Conservation (phyloP, 345 rosid genomes). For the Murraya paniculata region DNA sequence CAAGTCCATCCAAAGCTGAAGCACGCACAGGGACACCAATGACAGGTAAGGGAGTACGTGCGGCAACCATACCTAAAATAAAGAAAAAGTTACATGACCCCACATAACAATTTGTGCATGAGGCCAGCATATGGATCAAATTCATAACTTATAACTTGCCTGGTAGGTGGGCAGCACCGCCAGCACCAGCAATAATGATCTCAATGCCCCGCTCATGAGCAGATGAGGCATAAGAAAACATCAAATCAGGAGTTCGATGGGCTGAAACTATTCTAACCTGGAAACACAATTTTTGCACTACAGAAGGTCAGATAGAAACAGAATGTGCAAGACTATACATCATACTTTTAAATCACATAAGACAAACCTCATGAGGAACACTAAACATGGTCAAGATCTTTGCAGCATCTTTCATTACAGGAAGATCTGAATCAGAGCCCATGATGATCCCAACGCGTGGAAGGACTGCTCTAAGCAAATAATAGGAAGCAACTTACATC, state of each 20-base stretch:
- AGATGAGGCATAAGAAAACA: slow-evolving; percentile 79
- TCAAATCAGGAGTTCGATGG: slow-evolving; percentile 86
- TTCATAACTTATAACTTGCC: slow-evolving; percentile 35
- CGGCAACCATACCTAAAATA: slow-evolving; percentile 85
- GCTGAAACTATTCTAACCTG: slow-evolving; percentile 75
- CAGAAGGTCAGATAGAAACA: neutral
- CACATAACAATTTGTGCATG: neutral
- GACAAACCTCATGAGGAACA: slow-evolving; percentile 70
- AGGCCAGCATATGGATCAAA: neutral
- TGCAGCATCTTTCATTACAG: slow-evolving; percentile 94
- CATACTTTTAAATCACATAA: neutral
- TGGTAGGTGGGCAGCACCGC: slow-evolving; percentile 98
- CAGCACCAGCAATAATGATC: slow-evolving; percentile 94
- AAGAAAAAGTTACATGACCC: neutral
- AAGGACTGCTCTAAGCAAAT: slow-evolving; percentile 42
- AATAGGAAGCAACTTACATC: slow-evolving; percentile 3
- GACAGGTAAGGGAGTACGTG: slow-evolving; percentile 70
- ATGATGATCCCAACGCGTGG: slow-evolving; percentile 86
- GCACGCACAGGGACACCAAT: slow-evolving; percentile 59
- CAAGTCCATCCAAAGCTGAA: slow-evolving; percentile 80
- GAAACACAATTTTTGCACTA: neutral
- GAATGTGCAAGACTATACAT: neutral
- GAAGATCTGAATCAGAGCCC: slow-evolving; percentile 98
- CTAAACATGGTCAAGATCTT: slow-evolving; percentile 58
- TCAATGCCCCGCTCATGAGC: slow-evolving; percentile 68